Evolutionary conservation across 164 flowering plant species (phyloP).

Genomic region (Hamamelis virginiana): DNA sequence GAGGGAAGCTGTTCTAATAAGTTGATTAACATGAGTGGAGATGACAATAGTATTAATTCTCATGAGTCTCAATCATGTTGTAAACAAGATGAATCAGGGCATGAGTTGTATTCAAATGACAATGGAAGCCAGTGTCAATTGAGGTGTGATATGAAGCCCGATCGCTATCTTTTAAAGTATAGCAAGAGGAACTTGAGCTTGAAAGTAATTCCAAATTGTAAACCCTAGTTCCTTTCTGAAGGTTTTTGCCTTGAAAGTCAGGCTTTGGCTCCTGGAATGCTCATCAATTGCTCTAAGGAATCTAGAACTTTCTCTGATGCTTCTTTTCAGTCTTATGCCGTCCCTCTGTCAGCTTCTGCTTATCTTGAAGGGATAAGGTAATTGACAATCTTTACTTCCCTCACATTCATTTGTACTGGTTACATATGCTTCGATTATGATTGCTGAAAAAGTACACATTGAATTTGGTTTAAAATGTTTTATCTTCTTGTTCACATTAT

Average conservation of each 20-base stretch:
- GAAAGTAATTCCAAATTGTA: constrained; percentile 10
- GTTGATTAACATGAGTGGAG: constrained; percentile 21
- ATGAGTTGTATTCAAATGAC: constrained; percentile 6
- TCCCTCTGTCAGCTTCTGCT: constrained; percentile 20
- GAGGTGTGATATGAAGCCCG: constrained; percentile 13
- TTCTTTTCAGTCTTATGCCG: constrained; percentile 25
- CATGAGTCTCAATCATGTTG: constrained; percentile 18
- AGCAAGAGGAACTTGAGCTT: constrained; percentile 23
- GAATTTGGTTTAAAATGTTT: no score
- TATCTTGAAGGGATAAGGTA: constrained; percentile 21
- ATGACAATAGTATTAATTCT: constrained; percentile 25
- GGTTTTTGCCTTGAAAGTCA: constrained; percentile 19
- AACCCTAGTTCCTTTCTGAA: constrained; percentile 13
- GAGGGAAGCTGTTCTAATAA: constrained; percentile 39
- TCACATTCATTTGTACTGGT: neutral
- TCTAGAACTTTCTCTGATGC: constrained; percentile 24
- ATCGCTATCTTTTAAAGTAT: constrained; percentile 36
- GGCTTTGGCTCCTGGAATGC: constrained; percentile 18
- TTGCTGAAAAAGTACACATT: neutral
- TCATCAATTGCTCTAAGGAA: constrained; percentile 21
- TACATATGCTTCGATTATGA: neutral
- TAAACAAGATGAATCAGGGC: constrained; percentile 5
- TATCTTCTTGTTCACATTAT: no score
- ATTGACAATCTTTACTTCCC: neutral
- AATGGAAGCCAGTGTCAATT: neutral